Evolutionary conservation across 2,329 filamentous ascomycete genomes (phyloP).

Genomic region (Cladorrhinum sp.): DNA sequence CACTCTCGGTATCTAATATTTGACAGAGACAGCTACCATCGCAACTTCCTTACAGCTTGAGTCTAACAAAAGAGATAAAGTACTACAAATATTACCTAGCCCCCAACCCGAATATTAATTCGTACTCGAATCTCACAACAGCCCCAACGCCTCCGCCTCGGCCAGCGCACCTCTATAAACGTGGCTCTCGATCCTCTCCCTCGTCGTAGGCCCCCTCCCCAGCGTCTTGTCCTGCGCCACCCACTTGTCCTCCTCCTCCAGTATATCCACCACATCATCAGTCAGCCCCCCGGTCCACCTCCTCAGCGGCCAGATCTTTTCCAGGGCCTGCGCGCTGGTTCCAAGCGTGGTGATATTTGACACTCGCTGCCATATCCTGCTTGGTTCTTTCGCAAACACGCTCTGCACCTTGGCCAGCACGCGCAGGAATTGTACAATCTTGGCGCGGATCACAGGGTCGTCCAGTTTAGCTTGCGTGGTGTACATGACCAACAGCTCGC

Average conservation of each 20-base stretch:
- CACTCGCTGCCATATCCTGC: not conserved
- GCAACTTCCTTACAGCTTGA: too few relatives aligned
- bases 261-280: not conserved
- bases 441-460: not conserved
- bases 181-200: slow-evolving; percentile 3
- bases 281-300: slow-evolving; percentile 1
- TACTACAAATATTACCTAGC: too few relatives aligned
- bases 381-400: not conserved
- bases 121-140: too few relatives aligned
- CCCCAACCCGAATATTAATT: too few relatives aligned
- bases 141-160: not conserved
- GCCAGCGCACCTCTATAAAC: not conserved
- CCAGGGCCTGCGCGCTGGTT: not conserved
- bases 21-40: too few relatives aligned
- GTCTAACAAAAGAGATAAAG: too few relatives aligned
- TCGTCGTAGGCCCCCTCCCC: not conserved
- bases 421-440: not conserved
- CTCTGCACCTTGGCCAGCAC: not conserved
- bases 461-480: not conserved
- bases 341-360: not conserved
- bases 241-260: not conserved
- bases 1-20: too few relatives aligned
- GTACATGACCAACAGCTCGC: not conserved
- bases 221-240: not conserved
- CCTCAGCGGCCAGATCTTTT: not conserved